Evolutionary conservation across 805 yeast species (phyloP).

Genomic region (Saccharomycopsis schoenii): DNA sequence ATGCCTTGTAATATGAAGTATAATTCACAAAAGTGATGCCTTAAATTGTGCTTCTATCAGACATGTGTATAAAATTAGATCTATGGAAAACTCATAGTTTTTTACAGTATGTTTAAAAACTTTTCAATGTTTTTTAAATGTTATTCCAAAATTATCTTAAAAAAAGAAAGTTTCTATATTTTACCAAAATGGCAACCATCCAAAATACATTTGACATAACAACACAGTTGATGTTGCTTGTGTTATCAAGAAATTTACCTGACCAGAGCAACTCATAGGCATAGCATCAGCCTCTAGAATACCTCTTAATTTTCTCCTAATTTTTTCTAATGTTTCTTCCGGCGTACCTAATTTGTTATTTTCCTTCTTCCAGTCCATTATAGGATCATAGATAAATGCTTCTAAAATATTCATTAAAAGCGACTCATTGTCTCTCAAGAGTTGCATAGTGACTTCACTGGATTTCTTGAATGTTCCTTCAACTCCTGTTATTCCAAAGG

Average conservation of each 20-base stretch:
- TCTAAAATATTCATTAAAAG: conserved; percentile 84
- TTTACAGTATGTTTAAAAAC: no score
- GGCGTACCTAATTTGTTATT: conserved; percentile 35
- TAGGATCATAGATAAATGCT: conserved; percentile 86
- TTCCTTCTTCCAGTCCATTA: conserved; percentile 54
- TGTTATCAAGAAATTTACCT: conserved; percentile 80
- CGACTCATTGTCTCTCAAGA: conserved; percentile 71
- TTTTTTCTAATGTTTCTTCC: conserved; percentile 57
- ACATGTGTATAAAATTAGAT: no score
- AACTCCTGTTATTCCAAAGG: conserved; percentile 72
- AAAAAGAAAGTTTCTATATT: no score
- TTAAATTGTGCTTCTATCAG: no score
- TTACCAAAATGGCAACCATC: conserved; percentile 77
- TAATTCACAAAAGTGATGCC: no score
- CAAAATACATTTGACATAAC: conserved; percentile 80
- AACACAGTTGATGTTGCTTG: conserved; percentile 67
- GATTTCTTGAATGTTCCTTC: conserved; percentile 85
- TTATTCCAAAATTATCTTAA: no score
- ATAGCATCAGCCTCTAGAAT: conserved; percentile 60
- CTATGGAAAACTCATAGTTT: no score
- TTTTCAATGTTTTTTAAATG: no score
- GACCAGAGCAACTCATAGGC: conserved; percentile 85
- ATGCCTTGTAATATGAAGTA: not conserved
- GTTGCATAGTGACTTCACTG: conserved; percentile 69
- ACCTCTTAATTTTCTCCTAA: conserved; percentile 77